Evolutionary conservation across 2,329 filamentous ascomycete genomes (phyloP).

Genomic region (Epichloe baconii): DNA sequence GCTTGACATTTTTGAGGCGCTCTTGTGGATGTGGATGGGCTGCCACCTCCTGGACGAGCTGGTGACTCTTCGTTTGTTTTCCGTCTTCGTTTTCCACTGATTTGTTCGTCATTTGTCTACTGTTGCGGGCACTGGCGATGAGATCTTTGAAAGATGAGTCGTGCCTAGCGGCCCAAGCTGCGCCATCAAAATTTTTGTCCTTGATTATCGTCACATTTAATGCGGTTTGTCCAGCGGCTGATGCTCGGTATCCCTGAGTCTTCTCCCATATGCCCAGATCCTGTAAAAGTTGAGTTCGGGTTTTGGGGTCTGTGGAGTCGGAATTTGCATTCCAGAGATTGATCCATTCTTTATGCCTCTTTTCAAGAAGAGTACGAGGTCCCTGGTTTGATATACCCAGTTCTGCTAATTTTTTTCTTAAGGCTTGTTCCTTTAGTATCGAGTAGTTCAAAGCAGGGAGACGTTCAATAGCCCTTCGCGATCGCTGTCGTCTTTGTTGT

Average conservation of each 20-base stretch:
- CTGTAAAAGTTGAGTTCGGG: slow-evolving; percentile 56
- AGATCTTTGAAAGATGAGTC: slow-evolving; percentile 64
- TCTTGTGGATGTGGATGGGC: not conserved
- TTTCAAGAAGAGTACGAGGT: slow-evolving; percentile 54
- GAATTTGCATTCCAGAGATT: slow-evolving; percentile 97
- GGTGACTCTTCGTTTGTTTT: not conserved
- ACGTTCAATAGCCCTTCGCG: slow-evolving; percentile 33
- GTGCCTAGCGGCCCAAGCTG: slow-evolving; percentile 62
- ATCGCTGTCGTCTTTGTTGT: slow-evolving; percentile 7
- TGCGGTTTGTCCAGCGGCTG: slow-evolving; percentile 19
- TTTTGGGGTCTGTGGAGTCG: slow-evolving; percentile 63
- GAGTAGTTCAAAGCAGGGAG: slow-evolving; percentile 77
- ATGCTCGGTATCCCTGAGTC: slow-evolving; percentile 55
- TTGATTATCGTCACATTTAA: slow-evolving; percentile 44
- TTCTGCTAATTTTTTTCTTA: slow-evolving; percentile 72
- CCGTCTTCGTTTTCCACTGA: not conserved
- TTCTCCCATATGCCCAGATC: slow-evolving; percentile 82
- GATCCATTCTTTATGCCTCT: slow-evolving; percentile 82
- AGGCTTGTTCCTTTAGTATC: slow-evolving; percentile 63
- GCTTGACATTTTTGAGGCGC: not conserved
- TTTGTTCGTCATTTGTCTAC: slow-evolving; percentile 24
- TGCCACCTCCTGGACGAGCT: not conserved
- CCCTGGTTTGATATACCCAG: slow-evolving; percentile 65
- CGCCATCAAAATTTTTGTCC: slow-evolving; percentile 78
- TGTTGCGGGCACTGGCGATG: slow-evolving; percentile 56